Evolutionary conservation across 768 basidiomycete genomes (phyloP), one percentile per base, ranked within the genome.

Genomic region (Trametes sanguinea): DNA sequence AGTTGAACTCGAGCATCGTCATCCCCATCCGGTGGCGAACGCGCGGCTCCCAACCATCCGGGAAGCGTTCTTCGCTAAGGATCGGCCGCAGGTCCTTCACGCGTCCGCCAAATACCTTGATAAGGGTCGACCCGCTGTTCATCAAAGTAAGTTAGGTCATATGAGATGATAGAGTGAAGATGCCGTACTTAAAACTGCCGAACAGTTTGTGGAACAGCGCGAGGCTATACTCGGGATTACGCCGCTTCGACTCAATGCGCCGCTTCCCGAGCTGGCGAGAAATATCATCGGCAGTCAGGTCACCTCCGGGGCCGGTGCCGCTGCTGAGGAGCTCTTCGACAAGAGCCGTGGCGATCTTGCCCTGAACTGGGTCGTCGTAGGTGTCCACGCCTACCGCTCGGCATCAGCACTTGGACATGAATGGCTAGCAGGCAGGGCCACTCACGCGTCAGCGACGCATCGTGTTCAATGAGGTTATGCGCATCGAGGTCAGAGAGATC

Each of bases 381-480:
- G 65, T 47, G 67, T 91, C 89, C 44, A 83, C 76, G 11, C 35
- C 35, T 37, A 11, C 11, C 35, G 35, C 35, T 6, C 35, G 1
- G 11, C 6, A 2, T 37, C 35, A 37, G 6, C 35, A 37, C 6
- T 11, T 37, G 11, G 6, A 6, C 35, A 37, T 6, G 11, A 6
- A 37, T 6, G 6, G 35, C 35, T 37, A 37, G 11, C 35, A 37
- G 6, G 35, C 35, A 37, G 6, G 35, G 22, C 22, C 35, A 37
- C 35, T 37, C 35, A 27, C 87, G 79, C 14, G 78, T 76, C 32
- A 89, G 75, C 0, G 86, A 87, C 0, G 77, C 86, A 66, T 89
- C 87, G 65, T 89, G 87, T 64, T 89, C 88, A 57, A 90, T 89
- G 6, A 86, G 85, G 61, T 91, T 91, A 71, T 92, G 91, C 16